These are phyloP conservation scores for Peronospora destructor DNA, from an alignment of 352 stramenopile species.

Conservation along the genomic window DNA sequence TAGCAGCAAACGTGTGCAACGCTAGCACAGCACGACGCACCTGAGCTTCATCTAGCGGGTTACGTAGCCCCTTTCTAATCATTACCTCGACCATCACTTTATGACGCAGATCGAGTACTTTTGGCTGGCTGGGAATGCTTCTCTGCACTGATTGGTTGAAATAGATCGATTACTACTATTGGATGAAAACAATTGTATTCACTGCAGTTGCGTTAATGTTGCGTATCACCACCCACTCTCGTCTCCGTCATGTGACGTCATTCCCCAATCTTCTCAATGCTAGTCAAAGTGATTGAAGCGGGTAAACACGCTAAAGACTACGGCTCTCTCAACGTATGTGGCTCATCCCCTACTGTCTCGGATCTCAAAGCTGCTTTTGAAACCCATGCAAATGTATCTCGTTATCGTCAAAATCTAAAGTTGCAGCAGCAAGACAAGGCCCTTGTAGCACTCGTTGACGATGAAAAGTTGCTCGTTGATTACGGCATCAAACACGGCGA, in stretches of 20 bases:
- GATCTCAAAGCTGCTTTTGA: conserved; percentile 61
- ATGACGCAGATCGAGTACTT: background rate
- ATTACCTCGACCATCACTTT: conserved; percentile 21
- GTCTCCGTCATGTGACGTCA: conserved; percentile 13
- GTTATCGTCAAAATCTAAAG: conserved; percentile 63
- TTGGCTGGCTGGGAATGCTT: conserved; percentile 11
- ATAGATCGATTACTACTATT: conserved; percentile 1
- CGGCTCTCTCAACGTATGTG: conserved; percentile 33
- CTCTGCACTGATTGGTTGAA: conserved; percentile 2
- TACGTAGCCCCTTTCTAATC: conserved; percentile 57
- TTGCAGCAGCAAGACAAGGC: conserved; percentile 25
- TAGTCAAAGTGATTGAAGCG: conserved; percentile 54
- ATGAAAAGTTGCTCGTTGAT: conserved; percentile 44
- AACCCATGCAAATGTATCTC: conserved; percentile 37
- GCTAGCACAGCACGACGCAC: conserved; percentile 66
- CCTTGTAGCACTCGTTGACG: conserved; percentile 43
- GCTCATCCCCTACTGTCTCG: conserved; percentile 32
- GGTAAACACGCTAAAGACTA: conserved; percentile 53
- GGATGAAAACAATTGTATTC: conserved; percentile 2
- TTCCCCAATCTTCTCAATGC: conserved; percentile 30
- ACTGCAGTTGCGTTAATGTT: background rate
- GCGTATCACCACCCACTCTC: no score
- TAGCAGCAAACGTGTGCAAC: conserved; percentile 51
- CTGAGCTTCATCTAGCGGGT: conserved; percentile 64
- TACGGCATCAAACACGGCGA: conserved; percentile 48